Conservation (phyloP, 306 rosid species). For the Cajanus cajan region DNA sequence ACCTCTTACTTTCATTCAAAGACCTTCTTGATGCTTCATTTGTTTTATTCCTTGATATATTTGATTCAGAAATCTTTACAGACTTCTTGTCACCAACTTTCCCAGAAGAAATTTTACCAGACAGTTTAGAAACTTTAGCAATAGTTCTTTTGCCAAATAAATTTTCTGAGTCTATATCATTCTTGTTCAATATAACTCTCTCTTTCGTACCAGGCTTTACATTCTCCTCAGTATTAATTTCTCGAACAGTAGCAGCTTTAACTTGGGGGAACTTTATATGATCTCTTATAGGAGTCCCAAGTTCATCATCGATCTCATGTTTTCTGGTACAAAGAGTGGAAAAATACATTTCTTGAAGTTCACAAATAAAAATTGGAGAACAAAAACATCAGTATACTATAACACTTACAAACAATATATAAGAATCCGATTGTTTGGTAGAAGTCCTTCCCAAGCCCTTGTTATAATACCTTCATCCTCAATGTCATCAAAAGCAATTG, state of each 20-base stretch:
- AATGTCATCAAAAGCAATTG: conserved; percentile 52
- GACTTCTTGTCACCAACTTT: conserved; percentile 34
- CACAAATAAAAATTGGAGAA: conserved; percentile 28
- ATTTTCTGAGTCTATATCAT: conserved; percentile 28
- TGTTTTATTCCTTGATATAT: conserved; percentile 45
- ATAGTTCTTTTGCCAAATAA: conserved; percentile 31
- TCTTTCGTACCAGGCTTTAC: conserved; percentile 42
- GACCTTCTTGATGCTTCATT: conserved; percentile 35
- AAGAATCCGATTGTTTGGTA: conserved; percentile 74
- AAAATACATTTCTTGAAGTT: conserved; percentile 16
- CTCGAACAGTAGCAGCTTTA: conserved; percentile 34
- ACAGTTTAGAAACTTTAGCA: conserved; percentile 34
- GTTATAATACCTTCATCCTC: conserved; percentile 41
- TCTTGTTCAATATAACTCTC: conserved; percentile 40
- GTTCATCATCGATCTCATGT: conserved; percentile 65
- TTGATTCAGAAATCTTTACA: conserved; percentile 44
- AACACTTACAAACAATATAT: conserved; percentile 88
- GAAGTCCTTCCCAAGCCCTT: conserved; percentile 83
- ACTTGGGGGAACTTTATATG: conserved; percentile 66
- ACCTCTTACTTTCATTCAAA: conserved; percentile 36
- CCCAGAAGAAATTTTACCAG: conserved; percentile 37
- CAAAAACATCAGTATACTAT: not conserved
- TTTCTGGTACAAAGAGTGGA: conserved; percentile 49
- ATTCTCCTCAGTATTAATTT: conserved; percentile 37
- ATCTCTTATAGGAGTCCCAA: conserved; percentile 77